A percentile compares a stretch with the other conserved stretches of the same genome.
Evolutionary conservation across 441 rosid genomes (phyloP).

Genomic region (Syzygium malaccense): DNA sequence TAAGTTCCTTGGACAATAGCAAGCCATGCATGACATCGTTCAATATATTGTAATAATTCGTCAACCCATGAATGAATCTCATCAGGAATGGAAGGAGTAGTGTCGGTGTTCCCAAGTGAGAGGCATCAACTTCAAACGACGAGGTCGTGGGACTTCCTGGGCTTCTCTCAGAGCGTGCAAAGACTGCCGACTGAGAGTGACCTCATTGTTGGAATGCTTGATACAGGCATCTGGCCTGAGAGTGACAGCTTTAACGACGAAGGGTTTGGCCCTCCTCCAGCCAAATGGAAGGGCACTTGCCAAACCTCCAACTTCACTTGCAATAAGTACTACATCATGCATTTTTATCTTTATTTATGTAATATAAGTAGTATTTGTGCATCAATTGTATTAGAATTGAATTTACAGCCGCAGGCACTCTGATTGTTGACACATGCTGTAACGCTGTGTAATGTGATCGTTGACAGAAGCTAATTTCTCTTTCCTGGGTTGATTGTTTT

Average conservation of each 20-base stretch:
- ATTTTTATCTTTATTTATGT: background rate
- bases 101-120: slow-evolving; percentile 5
- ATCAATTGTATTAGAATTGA: background rate
- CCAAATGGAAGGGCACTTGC: slow-evolving; percentile 20
- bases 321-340: slow-evolving; percentile 16
- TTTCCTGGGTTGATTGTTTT: background rate
- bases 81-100: slow-evolving; percentile 15
- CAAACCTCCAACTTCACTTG: slow-evolving; percentile 24
- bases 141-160: slow-evolving; percentile 16
- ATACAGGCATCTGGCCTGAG: slow-evolving; percentile 2
- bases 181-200: background rate
- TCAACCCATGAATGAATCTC: background rate
- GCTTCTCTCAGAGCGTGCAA: background rate
- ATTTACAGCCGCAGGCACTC: too few relatives aligned
- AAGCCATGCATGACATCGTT: background rate
- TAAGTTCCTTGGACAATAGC: background rate
- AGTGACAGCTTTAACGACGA: background rate
- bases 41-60: background rate
- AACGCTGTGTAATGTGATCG: background rate
- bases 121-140: slow-evolving; percentile 4
- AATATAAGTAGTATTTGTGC: background rate
- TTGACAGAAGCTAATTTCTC: background rate
- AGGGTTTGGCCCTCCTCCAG: slow-evolving; percentile 15
- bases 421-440: background rate
- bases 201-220: slow-evolving; percentile 11